Conservation (phyloP, 306 rosid genomes). For the Lathyrus oleraceus region DNA sequence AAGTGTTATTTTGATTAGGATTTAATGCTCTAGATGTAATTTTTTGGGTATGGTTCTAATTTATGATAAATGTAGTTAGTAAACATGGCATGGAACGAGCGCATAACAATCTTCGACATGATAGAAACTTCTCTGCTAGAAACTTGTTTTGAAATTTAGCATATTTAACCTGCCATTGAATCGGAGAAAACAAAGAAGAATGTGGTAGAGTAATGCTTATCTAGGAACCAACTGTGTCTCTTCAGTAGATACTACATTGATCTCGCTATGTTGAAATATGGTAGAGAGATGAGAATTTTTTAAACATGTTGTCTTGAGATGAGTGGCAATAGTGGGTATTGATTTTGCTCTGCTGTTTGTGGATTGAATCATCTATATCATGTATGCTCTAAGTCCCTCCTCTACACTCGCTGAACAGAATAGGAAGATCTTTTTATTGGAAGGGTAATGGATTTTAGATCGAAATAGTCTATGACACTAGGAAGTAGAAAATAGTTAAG, state of each 20-base stretch:
- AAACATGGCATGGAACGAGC: not conserved
- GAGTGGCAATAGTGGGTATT: not conserved
- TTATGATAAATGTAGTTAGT: not conserved
- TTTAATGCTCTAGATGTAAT: not conserved
- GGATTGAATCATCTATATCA: not conserved
- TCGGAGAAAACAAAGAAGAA: not conserved
- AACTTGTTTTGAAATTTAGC: conserved; percentile 16
- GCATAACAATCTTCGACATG: not conserved
- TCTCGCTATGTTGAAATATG: not conserved
- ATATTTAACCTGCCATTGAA: not conserved
- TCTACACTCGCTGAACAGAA: not conserved
- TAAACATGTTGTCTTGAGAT: not conserved
- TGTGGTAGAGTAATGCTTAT: not conserved
- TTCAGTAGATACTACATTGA: not conserved
- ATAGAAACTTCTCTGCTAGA: not conserved
- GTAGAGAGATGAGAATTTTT: conserved; percentile 2
- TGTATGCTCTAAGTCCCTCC: not conserved
- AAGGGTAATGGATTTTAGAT: conserved; percentile 1
- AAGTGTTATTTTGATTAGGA: not conserved
- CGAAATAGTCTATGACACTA: not conserved
- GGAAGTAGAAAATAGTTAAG: not conserved
- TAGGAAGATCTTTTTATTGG: not conserved
- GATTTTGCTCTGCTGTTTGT: conserved; percentile 2
- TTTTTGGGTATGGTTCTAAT: not conserved
- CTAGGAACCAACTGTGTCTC: not conserved